phyloP scores from a whole-genome alignment of 1,139 yeast genomes.

The Pichia sp. region DNA sequence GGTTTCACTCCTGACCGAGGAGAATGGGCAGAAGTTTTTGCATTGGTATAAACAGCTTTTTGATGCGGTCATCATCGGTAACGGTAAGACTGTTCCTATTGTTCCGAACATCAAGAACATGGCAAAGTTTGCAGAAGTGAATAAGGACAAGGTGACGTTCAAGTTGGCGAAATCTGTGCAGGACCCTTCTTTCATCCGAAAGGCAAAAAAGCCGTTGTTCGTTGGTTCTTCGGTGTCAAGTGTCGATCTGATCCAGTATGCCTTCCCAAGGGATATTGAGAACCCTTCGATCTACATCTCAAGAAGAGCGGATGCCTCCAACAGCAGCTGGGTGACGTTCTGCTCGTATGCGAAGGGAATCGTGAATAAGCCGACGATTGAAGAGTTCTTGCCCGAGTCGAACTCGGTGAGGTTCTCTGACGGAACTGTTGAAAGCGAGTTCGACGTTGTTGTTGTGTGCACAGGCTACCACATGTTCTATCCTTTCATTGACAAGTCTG shows the following conservation, averaged over 20 bases:
- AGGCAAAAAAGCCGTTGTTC: constrained; percentile 41
- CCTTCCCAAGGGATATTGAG: constrained; percentile 34
- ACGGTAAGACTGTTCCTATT: constrained; percentile 44
- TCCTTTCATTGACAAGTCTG: constrained; percentile 33
- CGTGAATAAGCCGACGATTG: constrained; percentile 19
- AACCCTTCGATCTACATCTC: constrained; percentile 16
- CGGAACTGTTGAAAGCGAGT: constrained; percentile 34
- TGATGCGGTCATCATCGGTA: constrained; percentile 44
- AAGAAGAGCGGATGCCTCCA: constrained; percentile 6
- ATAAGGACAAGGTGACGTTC: constrained; percentile 18
- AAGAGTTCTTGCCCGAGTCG: constrained; percentile 17
- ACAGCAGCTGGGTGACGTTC: constrained; percentile 10
- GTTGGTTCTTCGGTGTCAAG: constrained; percentile 51
- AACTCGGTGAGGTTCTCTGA: constrained; percentile 33
- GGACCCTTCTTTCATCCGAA: constrained; percentile 21
- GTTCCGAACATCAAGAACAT: constrained; percentile 42
- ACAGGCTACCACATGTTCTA: constrained; percentile 43
- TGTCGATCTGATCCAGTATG: constrained; percentile 46
- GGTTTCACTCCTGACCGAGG: constrained; percentile 1
- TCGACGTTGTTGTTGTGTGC: constrained; percentile 40
- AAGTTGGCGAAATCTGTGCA: constrained; percentile 18
- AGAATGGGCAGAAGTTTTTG: constrained; percentile 4
- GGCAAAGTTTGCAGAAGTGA: constrained; percentile 33
- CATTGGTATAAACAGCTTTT: constrained; percentile 34
- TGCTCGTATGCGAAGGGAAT: constrained; percentile 16